Percentiles rank a stretch among this genome's conserved stretches.
These are phyloP conservation scores for Salvia miltiorrhiza DNA, from an alignment of 257 asterid genomes.

Conservation along the genomic window DNA sequence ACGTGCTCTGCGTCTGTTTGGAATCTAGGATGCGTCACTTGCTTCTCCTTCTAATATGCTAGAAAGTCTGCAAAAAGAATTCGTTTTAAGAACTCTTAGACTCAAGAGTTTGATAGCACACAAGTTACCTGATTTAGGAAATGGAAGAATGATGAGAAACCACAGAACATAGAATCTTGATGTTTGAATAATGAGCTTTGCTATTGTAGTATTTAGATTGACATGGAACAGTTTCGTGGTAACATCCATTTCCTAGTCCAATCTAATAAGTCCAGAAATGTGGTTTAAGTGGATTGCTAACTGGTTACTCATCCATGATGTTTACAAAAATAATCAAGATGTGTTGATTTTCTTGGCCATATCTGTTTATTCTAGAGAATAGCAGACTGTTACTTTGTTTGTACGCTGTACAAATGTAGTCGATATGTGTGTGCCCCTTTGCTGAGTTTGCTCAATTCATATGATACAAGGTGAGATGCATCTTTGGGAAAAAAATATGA, in stretches of 20 bases:
- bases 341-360: neutral
- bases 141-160: neutral
- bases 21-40: neutral
- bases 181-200: neutral
- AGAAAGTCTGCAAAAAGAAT: neutral
- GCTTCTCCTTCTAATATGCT: slow-evolving; percentile 5
- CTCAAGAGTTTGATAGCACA: neutral
- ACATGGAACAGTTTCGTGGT: neutral
- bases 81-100: neutral
- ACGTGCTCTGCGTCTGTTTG: neutral
- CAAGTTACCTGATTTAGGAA: neutral
- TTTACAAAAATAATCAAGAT: neutral
- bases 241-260: neutral
- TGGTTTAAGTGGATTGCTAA: neutral
- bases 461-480: neutral
- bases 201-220: neutral
- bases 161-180: neutral
- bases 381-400: neutral
- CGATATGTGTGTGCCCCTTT: neutral
- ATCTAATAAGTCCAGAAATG: neutral
- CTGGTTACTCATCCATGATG: neutral
- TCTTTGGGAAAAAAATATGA: neutral
- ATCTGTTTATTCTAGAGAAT: neutral
- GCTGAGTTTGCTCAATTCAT: neutral
- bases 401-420: neutral